Evolutionary conservation across 805 yeast species (phyloP).

Genomic region (Candida montana): DNA sequence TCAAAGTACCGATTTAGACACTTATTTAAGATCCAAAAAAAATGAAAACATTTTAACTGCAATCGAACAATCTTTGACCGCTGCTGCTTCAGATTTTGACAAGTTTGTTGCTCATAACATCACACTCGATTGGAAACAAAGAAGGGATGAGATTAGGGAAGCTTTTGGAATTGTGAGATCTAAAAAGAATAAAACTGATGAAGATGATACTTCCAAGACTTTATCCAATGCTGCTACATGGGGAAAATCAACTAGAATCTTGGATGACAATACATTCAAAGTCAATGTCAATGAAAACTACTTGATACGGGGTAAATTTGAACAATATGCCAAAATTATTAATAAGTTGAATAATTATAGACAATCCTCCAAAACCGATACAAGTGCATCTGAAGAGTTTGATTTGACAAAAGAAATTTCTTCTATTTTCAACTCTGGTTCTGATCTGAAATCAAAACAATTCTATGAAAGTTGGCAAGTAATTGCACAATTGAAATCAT

Average conservation of each 20-base stretch:
- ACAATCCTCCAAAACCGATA: slow-evolving; percentile 31
- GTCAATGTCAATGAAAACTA: slow-evolving; percentile 40
- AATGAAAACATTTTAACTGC: slow-evolving; percentile 80
- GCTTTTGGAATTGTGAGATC: slow-evolving; percentile 56
- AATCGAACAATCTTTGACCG: slow-evolving; percentile 69
- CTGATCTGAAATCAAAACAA: slow-evolving; percentile 64
- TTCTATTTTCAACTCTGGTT: slow-evolving; percentile 50
- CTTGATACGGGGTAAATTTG: slow-evolving; percentile 51
- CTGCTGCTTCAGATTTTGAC: slow-evolving; percentile 83
- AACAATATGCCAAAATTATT: slow-evolving; percentile 66
- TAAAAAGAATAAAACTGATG: slow-evolving; percentile 12
- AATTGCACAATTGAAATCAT: slow-evolving; percentile 35
- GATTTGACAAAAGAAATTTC: slow-evolving; percentile 57
- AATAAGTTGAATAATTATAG: slow-evolving; percentile 68
- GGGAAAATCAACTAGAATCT: slow-evolving; percentile 27
- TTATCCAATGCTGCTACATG: slow-evolving; percentile 20
- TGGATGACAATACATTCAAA: slow-evolving; percentile 29
- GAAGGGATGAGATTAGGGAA: slow-evolving; percentile 68
- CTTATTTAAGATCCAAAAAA: slow-evolving; percentile 60
- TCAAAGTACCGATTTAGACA: slow-evolving; percentile 45
- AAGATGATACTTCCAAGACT: slow-evolving; percentile 10
- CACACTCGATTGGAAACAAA: slow-evolving; percentile 76
- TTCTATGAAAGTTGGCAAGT: slow-evolving; percentile 72
- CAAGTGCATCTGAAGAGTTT: slow-evolving; percentile 31
- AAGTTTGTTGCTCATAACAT: slow-evolving; percentile 65